These are phyloP conservation scores for Medicago ruthenica DNA, from an alignment of 306 rosid genomes.

Conservation along the genomic window DNA sequence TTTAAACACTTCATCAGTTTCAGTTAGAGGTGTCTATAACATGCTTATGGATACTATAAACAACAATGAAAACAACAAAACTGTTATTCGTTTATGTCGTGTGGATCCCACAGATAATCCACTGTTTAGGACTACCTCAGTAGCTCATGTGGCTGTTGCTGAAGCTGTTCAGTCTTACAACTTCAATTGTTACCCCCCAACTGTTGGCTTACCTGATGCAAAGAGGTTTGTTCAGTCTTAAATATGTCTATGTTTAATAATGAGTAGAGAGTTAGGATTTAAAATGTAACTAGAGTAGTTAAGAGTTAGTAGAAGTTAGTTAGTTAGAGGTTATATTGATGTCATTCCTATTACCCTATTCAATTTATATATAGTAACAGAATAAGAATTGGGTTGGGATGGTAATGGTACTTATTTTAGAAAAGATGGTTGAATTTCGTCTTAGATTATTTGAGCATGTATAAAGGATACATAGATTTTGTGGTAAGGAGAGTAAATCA, in stretches of 20 bases:
- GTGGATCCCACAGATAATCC: constrained; percentile 63
- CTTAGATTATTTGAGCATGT: not conserved
- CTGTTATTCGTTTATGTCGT: constrained; percentile 50
- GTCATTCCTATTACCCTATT: no score
- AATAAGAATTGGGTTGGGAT: no score
- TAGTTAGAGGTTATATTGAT: no score
- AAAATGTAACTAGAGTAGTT: no score
- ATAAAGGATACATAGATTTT: not conserved
- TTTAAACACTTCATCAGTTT: constrained; percentile 51
- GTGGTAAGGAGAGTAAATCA: not conserved
- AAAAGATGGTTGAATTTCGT: not conserved
- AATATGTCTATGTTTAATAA: no score
- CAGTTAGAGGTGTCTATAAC: constrained; percentile 56
- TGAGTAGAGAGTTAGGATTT: not conserved
- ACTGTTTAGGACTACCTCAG: constrained; percentile 42
- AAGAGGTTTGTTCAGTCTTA: constrained; percentile 48
- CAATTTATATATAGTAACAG: no score
- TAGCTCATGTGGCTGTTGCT: constrained; percentile 48
- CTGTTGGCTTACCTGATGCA: constrained; percentile 52
- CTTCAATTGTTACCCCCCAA: constrained; percentile 64
- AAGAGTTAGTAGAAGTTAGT: no score
- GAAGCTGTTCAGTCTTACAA: constrained; percentile 48
- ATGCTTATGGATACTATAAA: constrained; percentile 32
- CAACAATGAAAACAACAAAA: constrained; percentile 39
- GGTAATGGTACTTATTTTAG: not conserved